Base-by-base conservation (phyloP, 495 filamentous ascomycete genomes). In the Wilcoxina mikolae region DNA sequence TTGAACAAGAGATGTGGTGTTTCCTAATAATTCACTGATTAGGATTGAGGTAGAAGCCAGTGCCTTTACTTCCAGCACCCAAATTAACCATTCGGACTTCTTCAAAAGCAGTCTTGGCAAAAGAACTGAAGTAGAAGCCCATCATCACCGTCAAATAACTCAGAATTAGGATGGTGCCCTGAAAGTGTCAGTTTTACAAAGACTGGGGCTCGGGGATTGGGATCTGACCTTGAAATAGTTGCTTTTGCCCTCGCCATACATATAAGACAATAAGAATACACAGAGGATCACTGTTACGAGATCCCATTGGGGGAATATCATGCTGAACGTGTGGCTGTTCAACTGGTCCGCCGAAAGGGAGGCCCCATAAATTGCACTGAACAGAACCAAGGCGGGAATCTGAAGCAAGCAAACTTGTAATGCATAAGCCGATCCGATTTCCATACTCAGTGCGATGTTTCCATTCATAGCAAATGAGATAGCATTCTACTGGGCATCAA, bases 381-480 rank as follows among this genome's bases (percentile, higher is more conserved):
- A 99, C 49, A 95, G 71, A 22, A 99, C 93, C 15, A 99, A 73
- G 24, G 86, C 86, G 0, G 91, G 91, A 22, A 96, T 88, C 65
- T 99, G 91, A 25, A 99, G 74, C n/a, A 99, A 78, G 68, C 87
- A 95, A 54, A 99, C 91, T 68, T 99, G 91, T 35, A 99, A 74
- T 4, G 93, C 93, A 60, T 99, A 99, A 28, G 90, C 90, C 0
- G 87, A 94, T 58, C 91, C 91, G 58, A 99, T 96, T 67, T 99
- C 91, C 93, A 99, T 96, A 39, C 87, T 94, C 24, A 99, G 74
- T 0, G 91, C 91, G 65, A 99, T 96, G 69, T 99, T 99, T n/a
- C 91, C 91, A 62, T 99, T 96, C 93, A 99, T 99, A 41, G 91
- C 91, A 68, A 99, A 99, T 2, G 88, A 95, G 54, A 99, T 96